Evolutionary conservation across 2,329 filamentous ascomycete species (phyloP).

Genomic region (Cladosporium velox): DNA sequence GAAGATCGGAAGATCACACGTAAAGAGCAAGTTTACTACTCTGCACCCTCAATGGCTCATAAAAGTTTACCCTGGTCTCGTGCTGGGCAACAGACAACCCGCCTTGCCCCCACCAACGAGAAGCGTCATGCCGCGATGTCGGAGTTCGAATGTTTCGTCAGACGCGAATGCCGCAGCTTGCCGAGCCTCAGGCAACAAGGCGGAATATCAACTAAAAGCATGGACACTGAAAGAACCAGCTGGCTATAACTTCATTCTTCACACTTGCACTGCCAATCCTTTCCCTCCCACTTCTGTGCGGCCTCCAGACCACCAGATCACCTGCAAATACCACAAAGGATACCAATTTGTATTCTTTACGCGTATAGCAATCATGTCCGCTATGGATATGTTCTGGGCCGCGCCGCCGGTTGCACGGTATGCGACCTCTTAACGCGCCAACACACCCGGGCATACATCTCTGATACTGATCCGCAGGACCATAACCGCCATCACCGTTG

Average conservation of each 20-base stretch:
- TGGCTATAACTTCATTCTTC: constrained; percentile 11
- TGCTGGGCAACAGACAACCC: constrained; percentile 1
- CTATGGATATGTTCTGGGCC: constrained; percentile 55
- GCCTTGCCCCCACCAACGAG: background rate
- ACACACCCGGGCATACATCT: constrained; percentile 30
- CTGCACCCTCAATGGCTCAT: constrained; percentile 12
- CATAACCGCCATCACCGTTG: constrained; percentile 64
- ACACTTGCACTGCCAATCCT: background rate
- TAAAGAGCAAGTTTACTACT: constrained; percentile 5
- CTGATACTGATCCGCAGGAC: constrained; percentile 63
- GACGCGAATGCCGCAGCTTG: background rate
- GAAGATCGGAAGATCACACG: background rate
- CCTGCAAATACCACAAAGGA: constrained; percentile 13
- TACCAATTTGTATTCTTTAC: constrained; percentile 1
- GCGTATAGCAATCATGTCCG: constrained; percentile 27
- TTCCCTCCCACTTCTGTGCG: constrained; percentile 12
- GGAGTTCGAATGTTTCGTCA: background rate
- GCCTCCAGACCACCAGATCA: constrained; percentile 8
- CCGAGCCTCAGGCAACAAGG: constrained; percentile 6
- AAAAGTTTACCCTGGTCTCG: background rate
- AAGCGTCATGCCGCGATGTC: constrained; percentile 14
- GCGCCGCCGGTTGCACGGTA: constrained; percentile 69
- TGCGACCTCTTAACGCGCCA: constrained; percentile 27
- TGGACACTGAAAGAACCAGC: background rate
- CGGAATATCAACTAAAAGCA: background rate